Evolutionary conservation across 2,329 filamentous ascomycete species (phyloP), one percentile per base, ranked within the genome.

Genomic region (Capronia americana): DNA sequence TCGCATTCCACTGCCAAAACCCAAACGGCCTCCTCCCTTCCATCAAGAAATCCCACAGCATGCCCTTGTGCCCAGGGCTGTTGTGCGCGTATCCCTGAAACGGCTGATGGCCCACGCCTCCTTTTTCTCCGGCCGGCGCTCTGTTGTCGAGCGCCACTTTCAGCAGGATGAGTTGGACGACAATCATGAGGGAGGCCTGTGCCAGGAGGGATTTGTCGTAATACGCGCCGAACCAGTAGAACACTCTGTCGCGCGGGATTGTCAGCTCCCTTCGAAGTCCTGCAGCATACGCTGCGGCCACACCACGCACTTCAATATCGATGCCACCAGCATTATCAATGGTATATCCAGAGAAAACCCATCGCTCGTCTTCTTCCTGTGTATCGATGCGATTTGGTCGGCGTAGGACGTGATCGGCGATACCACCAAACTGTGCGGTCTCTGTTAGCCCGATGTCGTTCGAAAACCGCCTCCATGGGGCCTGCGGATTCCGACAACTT

Each of bases 311-410:
- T 89, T 89, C 20, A 88, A 75, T 65, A 89, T 87, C 44, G 86
- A 88, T 38, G 87, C 84, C 64, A 87, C 80, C 20, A 89, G 84
- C 87, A 89, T 89, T 70, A 89, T 89, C 72, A 89, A 77, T 17
- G 87, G 87, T 44, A 89, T 88, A 73, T 90, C 87, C 71, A 90
- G 79, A 17, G 87, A 89, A 77, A 90, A 90, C 34, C 87, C 87
- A 38, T 84, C 84, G 3, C 86, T 88, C 64, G 81, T 86, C 71
- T 85, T 83, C 65, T 78, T 83, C 70, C 83, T 83, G 77, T 88
- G 84, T 73, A 89, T 89, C 71, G 84, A 86, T 75, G 87, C 82
- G 74, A 89, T 89, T 74, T 90, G 87, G 76, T 90, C 87, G 67
- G 86, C 83, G 79, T 90, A 90, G 71, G 85, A 88, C 57, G 87